Conservation (phyloP, 2,329 filamentous ascomycete genomes). For the Ophiostoma quercus region DNA sequence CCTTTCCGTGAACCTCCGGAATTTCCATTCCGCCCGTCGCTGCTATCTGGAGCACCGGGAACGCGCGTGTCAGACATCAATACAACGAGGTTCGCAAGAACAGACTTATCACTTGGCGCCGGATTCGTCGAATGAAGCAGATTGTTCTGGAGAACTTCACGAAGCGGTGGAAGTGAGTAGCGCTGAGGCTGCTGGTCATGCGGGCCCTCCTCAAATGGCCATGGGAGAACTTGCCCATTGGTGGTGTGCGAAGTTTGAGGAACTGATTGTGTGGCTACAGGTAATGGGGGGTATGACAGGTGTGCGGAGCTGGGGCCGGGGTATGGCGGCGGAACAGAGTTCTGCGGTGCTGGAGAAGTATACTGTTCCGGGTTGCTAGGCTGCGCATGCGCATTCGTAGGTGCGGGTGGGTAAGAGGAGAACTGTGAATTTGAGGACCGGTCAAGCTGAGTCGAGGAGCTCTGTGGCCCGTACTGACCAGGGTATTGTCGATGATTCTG, state of each 20-base stretch:
- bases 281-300: neutral
- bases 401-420: neutral
- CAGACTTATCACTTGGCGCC: conserved; percentile 10
- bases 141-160: conserved; percentile 28
- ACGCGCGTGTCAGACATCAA: conserved; percentile 30
- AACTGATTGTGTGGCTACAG: neutral
- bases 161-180: conserved; percentile 25
- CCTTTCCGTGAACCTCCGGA: neutral
- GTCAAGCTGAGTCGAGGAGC: neutral
- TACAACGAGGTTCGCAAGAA: conserved; percentile 27
- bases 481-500: neutral
- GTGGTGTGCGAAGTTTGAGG: neutral
- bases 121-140: conserved; percentile 16
- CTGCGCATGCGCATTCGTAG: neutral
- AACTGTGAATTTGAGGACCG: neutral
- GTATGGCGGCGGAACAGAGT: neutral
- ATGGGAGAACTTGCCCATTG: conserved; percentile 18
- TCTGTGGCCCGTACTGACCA: neutral
- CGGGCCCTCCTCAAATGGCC: conserved; percentile 24
- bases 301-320: neutral
- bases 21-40: neutral
- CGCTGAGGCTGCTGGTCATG: conserved; percentile 18
- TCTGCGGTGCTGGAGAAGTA: neutral
- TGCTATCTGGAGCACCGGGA: conserved; percentile 7
- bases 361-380: neutral